These are phyloP conservation scores for Claviceps africana DNA, from an alignment of 2,329 filamentous ascomycete genomes.

Conservation along the genomic window DNA sequence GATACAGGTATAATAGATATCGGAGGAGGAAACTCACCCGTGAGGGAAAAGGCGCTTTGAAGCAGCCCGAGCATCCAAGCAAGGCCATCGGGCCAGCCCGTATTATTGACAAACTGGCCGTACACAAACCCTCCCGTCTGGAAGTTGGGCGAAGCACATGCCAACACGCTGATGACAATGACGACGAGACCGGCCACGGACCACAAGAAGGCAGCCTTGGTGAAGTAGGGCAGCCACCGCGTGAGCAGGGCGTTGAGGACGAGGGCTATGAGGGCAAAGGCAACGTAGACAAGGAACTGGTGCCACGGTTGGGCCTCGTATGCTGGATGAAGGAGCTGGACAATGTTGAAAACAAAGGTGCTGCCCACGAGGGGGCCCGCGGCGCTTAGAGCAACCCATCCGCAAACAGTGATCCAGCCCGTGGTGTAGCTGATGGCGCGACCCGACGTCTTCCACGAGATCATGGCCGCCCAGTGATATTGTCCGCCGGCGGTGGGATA, in stretches of 20 bases:
- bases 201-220: conserved; percentile 58
- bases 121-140: conserved; percentile 53
- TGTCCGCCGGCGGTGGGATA: conserved; percentile 47
- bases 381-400: conserved; percentile 56
- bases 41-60: conserved; percentile 35
- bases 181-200: conserved; percentile 53
- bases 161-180: conserved; percentile 55
- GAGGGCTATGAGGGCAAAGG: conserved; percentile 46
- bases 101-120: conserved; percentile 51
- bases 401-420: conserved; percentile 60
- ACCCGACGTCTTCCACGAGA: conserved; percentile 46
- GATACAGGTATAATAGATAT: neutral
- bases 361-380: conserved; percentile 54
- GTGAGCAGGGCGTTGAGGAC: conserved; percentile 50
- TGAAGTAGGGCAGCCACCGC: conserved; percentile 46
- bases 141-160: conserved; percentile 51
- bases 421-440: conserved; percentile 54
- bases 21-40: conserved; percentile 11
- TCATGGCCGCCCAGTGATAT: conserved; percentile 59
- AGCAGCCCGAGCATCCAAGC: conserved; percentile 42
- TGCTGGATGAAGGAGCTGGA: conserved; percentile 43
- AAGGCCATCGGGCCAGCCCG: conserved; percentile 55
- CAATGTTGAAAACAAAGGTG: conserved; percentile 51
- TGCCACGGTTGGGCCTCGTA: conserved; percentile 52
- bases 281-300: conserved; percentile 60